Evolutionary conservation across 2,329 filamentous ascomycete genomes (phyloP), one percentile per base, ranked within the genome.

Genomic region (Calycina herbarum): DNA sequence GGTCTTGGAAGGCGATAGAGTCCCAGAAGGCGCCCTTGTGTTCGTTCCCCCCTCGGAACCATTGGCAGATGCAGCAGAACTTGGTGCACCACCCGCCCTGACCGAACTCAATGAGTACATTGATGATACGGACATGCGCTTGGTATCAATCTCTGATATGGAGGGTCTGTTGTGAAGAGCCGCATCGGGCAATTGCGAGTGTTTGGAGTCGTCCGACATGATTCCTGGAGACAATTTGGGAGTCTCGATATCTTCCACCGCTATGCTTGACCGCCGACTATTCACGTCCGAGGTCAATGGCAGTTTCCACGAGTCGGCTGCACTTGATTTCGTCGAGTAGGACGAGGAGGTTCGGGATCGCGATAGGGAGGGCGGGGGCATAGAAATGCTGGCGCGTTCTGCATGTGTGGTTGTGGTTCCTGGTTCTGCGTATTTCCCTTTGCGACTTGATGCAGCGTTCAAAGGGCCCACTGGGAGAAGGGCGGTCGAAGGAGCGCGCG

Each of bases 91-190:
- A 62, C 74, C 73, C 48, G 73, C 73, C 64, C 74, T 69, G 4
- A 82, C 85, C 5, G 89, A 90, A 57, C 86, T 85, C 29, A 90
- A 78, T 38, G 90, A 92, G 74, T 90, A 90, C 61, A 92, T 79
- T 0, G 91, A 94, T 7, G 89, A 91, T 66, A 89, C 84, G 29
- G 90, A 93, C 75, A 90, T 82, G 61, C 91, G 86, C 73, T 91
- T 90, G 57, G 81, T 81, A 48, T 89, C 81, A 27, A 77, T 73
- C 24, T 85, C 83, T 17, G 83, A 83, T 66, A 81, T 76, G 13
- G 85, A 85, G 24, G 81, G 79, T 62, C 79, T 79, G 51, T 79
- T 73, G 59, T 77, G 78, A 68, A 81, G 75, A 59, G 83, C 78
- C 51, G 82, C 75, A 64, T 89, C 86, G 59, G 84, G 81, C 59